phyloP scores from a whole-genome alignment of 2,329 filamentous ascomycete species.

The Rhinocladiella similis region DNA sequence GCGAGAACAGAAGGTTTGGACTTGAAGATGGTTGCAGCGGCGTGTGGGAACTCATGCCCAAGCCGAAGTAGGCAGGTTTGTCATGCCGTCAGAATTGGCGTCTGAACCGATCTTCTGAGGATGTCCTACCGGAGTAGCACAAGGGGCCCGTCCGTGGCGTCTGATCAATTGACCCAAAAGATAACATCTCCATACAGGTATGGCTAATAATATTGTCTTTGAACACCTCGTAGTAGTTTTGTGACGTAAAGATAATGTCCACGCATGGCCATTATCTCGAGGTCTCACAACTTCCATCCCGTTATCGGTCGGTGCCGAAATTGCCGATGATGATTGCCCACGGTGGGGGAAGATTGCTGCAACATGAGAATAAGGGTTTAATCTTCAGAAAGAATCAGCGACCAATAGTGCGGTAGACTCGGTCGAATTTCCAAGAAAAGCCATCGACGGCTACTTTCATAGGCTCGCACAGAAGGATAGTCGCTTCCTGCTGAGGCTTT shows the following conservation, averaged over 20 bases:
- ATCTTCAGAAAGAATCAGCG: neutral
- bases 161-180: conserved; percentile 13
- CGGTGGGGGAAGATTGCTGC: conserved; percentile 9
- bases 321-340: conserved; percentile 6
- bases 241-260: conserved; percentile 25
- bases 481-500: conserved; percentile 9
- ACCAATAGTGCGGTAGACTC: conserved; percentile 17
- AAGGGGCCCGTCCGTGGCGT: conserved; percentile 1
- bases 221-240: conserved; percentile 5
- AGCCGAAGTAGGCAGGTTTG: conserved; percentile 20
- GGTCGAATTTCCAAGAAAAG: conserved; percentile 15
- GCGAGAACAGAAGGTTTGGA: conserved; percentile 15
- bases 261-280: conserved; percentile 17
- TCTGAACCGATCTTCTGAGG: conserved; percentile 10
- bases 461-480: conserved; percentile 12
- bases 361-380: neutral
- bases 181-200: conserved; percentile 19
- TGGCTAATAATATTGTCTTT: neutral
- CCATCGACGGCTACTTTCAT: conserved; percentile 7
- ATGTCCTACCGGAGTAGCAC: conserved; percentile 13
- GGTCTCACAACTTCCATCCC: conserved; percentile 1
- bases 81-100: conserved; percentile 11
- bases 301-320: conserved; percentile 21
- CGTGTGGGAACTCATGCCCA: conserved; percentile 17
- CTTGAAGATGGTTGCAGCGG: conserved; percentile 7